A percentile compares a stretch with the other conserved stretches of the same genome.
Evolutionary conservation across 805 yeast species (phyloP).

Genomic region (Starmerella geochares): DNA sequence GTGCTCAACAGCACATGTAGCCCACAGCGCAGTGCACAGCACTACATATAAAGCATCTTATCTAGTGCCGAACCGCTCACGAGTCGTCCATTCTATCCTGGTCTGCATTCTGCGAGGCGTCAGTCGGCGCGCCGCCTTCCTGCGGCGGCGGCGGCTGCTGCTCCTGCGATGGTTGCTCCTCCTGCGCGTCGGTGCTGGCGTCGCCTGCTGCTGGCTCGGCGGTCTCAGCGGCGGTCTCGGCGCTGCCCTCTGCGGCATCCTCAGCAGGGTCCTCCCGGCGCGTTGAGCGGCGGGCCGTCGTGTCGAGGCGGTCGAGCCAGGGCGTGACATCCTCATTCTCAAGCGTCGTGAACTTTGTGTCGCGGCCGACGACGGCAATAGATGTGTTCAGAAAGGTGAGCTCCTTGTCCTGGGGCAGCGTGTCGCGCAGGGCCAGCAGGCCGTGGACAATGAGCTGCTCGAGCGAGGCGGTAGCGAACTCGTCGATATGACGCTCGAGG

Average conservation of each 20-base stretch:
- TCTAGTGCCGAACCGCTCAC: background rate
- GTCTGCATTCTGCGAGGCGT: background rate
- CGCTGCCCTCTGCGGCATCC: background rate
- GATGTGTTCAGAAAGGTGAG: constrained; percentile 74
- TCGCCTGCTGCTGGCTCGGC: background rate
- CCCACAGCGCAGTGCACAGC: background rate
- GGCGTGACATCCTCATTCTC: constrained; percentile 81
- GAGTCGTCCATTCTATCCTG: constrained; percentile 3
- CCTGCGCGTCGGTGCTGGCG: background rate
- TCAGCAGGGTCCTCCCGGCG: constrained; percentile 25
- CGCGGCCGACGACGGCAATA: constrained; percentile 85
- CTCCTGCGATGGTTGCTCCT: background rate
- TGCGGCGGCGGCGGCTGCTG: constrained; percentile 1
- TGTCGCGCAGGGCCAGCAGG: constrained; percentile 83
- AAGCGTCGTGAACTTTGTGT: constrained; percentile 58
- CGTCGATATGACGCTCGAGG: constrained; percentile 72
- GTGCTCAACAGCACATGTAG: no score
- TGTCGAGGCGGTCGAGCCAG: constrained; percentile 69
- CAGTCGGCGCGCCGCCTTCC: background rate
- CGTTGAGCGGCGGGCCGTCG: constrained; percentile 43
- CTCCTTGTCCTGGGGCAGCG: constrained; percentile 88
- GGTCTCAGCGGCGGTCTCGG: background rate
- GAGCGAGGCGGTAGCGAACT: constrained; percentile 47
- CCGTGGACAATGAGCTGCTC: constrained; percentile 79
- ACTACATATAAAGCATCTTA: background rate